A percentile compares a stretch with the other conserved stretches of the same genome.
Conservation (phyloP, 257 asterid species). For the Mentha longifolia region DNA sequence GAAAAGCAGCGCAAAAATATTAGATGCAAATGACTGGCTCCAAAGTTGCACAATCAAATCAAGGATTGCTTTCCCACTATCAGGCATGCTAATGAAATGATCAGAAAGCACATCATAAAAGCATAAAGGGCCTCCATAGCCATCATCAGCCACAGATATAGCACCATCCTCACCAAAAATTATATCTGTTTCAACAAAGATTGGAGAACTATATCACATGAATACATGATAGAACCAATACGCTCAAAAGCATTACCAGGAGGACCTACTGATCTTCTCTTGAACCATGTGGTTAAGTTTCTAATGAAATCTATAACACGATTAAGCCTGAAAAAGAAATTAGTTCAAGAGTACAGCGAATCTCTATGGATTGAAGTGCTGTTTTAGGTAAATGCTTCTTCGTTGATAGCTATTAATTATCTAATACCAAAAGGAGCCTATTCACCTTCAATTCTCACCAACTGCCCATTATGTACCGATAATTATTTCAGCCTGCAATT, state of each 20-base stretch:
- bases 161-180: slow-evolving; percentile 69
- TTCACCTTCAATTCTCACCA: neutral
- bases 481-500: slow-evolving; percentile 18
- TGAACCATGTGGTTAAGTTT: slow-evolving; percentile 18
- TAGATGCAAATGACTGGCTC: slow-evolving; percentile 96
- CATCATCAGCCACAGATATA: slow-evolving; percentile 49
- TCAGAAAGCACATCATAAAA: slow-evolving; percentile 81
- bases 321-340: neutral
- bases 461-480: slow-evolving; percentile 4
- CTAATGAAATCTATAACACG: neutral
- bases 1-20: slow-evolving; percentile 76
- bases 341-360: neutral
- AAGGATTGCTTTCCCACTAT: slow-evolving; percentile 61
- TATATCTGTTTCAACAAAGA: slow-evolving; percentile 57
- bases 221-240: slow-evolving; percentile 15
- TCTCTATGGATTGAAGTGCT: neutral
- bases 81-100: slow-evolving; percentile 67
- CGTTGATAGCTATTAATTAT: slow-evolving; percentile 8
- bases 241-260: slow-evolving; percentile 7
- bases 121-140: slow-evolving; percentile 66
- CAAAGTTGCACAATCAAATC: slow-evolving; percentile 71
- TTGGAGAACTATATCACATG: slow-evolving; percentile 25
- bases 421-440: slow-evolving; percentile 2
- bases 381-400: slow-evolving; percentile 9
- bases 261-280: neutral